Conservation (phyloP, 1,284 basidiomycete species). For the Stygiomarasmius scandens region DNA sequence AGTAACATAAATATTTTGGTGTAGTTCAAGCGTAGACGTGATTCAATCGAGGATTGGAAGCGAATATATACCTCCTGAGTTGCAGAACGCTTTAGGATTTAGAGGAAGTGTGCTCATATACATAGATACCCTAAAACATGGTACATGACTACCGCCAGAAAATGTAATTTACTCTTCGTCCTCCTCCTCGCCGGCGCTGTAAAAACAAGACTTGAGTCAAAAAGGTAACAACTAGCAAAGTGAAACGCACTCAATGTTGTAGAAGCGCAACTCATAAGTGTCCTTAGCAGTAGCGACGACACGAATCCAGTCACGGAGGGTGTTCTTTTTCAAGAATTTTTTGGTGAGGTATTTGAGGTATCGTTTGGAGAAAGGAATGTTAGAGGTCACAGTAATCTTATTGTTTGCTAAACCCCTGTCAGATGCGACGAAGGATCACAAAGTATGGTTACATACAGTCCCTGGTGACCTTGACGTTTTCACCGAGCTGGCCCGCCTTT, state of each 20-base stretch:
- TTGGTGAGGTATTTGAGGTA: constrained; percentile 95
- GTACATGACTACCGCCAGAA: not conserved
- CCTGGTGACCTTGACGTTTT: constrained; percentile 78
- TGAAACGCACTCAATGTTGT: constrained; percentile 82
- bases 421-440: constrained; percentile 2
- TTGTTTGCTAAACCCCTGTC: constrained; percentile 51
- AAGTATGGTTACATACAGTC: constrained; percentile 61
- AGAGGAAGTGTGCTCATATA: constrained; percentile 2
- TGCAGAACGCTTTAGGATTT: too few species aligned
- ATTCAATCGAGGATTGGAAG: too few species aligned
- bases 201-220: constrained; percentile 12
- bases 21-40: too few species aligned
- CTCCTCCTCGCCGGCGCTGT: constrained; percentile 49
- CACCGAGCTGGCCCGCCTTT: constrained; percentile 86
- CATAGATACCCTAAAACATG: not conserved
- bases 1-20: not conserved
- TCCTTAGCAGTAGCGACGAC: constrained; percentile 91
- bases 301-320: constrained; percentile 84
- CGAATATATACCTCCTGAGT: too few species aligned
- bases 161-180: constrained; percentile 47
- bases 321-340: constrained; percentile 94
- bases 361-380: constrained; percentile 88
- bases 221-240: constrained; percentile 20
- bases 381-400: constrained; percentile 81
- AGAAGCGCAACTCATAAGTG: constrained; percentile 89